Conservation (phyloP, 306 rosid species). For the Quercus engelmannii region DNA sequence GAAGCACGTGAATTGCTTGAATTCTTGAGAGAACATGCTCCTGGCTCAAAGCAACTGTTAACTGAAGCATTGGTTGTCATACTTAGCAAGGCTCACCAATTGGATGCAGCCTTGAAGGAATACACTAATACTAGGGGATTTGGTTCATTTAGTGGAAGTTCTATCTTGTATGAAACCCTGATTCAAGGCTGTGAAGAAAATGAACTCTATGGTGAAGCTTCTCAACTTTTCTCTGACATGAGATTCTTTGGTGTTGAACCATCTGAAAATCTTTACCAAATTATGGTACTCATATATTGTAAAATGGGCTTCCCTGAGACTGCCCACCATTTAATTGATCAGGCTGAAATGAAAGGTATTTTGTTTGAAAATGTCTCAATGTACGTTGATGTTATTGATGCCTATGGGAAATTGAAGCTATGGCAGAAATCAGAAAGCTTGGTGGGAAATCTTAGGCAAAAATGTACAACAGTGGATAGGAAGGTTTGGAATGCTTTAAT, state of each 20-base stretch:
- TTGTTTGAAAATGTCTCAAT: constrained; percentile 32
- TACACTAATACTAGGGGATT: constrained; percentile 53
- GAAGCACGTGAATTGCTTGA: constrained; percentile 88
- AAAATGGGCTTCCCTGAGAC: constrained; percentile 77
- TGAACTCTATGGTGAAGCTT: constrained; percentile 63
- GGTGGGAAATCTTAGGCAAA: constrained; percentile 69
- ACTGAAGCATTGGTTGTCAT: constrained; percentile 72
- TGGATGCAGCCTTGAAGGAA: constrained; percentile 76
- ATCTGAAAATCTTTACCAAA: constrained; percentile 54
- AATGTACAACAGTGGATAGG: constrained; percentile 52
- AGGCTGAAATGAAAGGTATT: constrained; percentile 56
- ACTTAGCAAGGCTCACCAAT: constrained; percentile 67
- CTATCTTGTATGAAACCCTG: constrained; percentile 61
- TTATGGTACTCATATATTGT: constrained; percentile 66
- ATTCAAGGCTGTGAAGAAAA: constrained; percentile 70
- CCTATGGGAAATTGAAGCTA: constrained; percentile 70
- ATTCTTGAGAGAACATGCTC: constrained; percentile 64
- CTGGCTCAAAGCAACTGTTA: constrained; percentile 56
- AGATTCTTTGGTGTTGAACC: constrained; percentile 68
- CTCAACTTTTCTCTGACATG: constrained; percentile 87
- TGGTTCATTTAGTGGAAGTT: constrained; percentile 52
- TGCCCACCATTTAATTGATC: constrained; percentile 69
- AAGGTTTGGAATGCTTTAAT: constrained; percentile 92
- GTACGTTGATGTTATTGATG: constrained; percentile 57
- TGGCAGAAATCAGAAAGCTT: constrained; percentile 96